A percentile compares a stretch with the other conserved stretches of the same genome.
These are phyloP conservation scores for Beauveria caledonica DNA, from an alignment of 2,329 filamentous ascomycete genomes.

Conservation along the genomic window DNA sequence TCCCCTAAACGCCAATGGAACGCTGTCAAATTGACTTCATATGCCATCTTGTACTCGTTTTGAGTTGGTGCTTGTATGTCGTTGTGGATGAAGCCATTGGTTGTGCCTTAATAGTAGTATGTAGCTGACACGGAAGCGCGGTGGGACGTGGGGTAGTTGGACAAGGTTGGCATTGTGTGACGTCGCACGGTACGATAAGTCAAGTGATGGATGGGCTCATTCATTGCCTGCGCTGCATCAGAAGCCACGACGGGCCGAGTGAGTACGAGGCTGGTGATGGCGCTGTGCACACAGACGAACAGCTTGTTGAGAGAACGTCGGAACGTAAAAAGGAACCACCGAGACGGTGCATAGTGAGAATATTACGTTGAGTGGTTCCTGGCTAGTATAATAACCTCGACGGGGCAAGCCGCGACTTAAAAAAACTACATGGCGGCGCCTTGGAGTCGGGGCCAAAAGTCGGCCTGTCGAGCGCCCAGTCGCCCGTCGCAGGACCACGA, in stretches of 20 bases:
- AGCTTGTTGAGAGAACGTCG: neutral
- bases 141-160: constrained; percentile 2
- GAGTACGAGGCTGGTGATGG: neutral
- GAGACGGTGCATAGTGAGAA: neutral
- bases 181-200: neutral
- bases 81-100: neutral
- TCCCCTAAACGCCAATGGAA: neutral
- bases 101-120: neutral
- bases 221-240: neutral
- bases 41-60: neutral
- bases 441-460: constrained; percentile 1
- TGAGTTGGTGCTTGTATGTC: neutral
- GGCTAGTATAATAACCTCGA: neutral
- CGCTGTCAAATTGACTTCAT: neutral
- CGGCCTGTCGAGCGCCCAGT: neutral
- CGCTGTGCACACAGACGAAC: neutral
- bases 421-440: neutral
- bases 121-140: neutral
- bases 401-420: neutral
- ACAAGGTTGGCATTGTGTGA: neutral
- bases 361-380: neutral
- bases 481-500: constrained; percentile 10
- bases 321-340: neutral
- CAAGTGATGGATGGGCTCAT: neutral
- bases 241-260: neutral